Conservation (phyloP, 768 basidiomycete genomes). For the Serendipita sp. region DNA sequence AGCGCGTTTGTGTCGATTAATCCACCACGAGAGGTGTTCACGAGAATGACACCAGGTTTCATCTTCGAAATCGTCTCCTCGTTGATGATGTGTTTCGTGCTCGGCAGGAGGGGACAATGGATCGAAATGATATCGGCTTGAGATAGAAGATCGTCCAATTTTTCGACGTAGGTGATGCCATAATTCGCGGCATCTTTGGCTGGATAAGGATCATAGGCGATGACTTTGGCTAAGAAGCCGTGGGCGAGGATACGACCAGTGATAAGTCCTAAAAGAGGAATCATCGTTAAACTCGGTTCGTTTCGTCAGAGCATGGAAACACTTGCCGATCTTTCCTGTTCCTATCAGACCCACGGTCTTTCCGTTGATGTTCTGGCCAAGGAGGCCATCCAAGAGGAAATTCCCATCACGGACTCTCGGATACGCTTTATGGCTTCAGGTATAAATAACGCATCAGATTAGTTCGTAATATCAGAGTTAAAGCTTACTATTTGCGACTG, state of each 20-base stretch:
- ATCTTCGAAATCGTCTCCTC: constrained; percentile 15
- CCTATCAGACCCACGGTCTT: constrained; percentile 21
- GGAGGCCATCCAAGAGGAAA: constrained; percentile 13
- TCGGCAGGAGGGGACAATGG: constrained; percentile 19
- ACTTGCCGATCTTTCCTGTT: constrained; percentile 18
- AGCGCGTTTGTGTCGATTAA: constrained; percentile 14
- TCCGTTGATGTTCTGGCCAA: constrained; percentile 15
- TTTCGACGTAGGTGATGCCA: constrained; percentile 12
- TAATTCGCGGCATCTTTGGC: constrained; percentile 5
- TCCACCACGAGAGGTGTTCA: constrained; percentile 22
- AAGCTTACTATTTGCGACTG: constrained; percentile 12
- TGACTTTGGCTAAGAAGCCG: constrained; percentile 17
- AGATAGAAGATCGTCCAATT: constrained; percentile 16
- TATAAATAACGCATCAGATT: not conserved
- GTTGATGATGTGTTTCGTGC: constrained; percentile 17
- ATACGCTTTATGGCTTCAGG: constrained; percentile 12
- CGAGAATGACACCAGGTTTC: constrained; percentile 15
- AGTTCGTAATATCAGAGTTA: not conserved
- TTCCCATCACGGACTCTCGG: constrained; percentile 13
- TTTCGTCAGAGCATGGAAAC: not conserved
- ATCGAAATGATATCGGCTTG: constrained; percentile 19
- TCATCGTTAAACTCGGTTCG: not conserved
- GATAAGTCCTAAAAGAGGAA: constrained; percentile 12
- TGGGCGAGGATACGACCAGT: constrained; percentile 16
- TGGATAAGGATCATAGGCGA: constrained; percentile 18